These are phyloP conservation scores for Musa beccarii DNA, from an alignment of 176 grass and related monocot genomes.

Conservation along the genomic window DNA sequence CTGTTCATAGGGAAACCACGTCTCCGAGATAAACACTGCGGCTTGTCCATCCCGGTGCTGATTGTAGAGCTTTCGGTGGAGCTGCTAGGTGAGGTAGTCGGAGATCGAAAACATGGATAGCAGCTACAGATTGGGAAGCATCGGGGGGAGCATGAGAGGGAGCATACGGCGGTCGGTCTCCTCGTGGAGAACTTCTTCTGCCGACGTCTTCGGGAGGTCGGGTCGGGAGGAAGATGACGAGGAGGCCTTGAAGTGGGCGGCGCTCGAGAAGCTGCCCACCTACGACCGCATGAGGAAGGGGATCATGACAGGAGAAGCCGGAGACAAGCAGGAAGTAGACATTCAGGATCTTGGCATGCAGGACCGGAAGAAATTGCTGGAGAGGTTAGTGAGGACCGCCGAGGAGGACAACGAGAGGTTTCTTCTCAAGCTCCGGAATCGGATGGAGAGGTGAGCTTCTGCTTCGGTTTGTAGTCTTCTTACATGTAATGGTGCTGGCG, in stretches of 20 bases:
- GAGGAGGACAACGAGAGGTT: slow-evolving; percentile 95
- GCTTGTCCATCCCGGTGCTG: not conserved
- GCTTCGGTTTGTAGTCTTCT: not conserved
- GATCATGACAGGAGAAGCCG: slow-evolving; percentile 31
- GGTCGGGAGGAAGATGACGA: slow-evolving; percentile 76
- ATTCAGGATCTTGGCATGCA: slow-evolving; percentile 48
- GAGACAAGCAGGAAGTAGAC: slow-evolving; percentile 35
- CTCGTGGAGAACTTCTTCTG: slow-evolving; percentile 45
- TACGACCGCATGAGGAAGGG: slow-evolving; percentile 86
- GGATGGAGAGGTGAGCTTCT: slow-evolving; percentile 67
- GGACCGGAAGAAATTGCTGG: slow-evolving; percentile 66
- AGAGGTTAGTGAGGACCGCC: slow-evolving; percentile 63
- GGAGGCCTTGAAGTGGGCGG: slow-evolving; percentile 85
- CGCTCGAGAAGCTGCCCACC: slow-evolving; percentile 88
- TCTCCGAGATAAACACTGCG: no score
- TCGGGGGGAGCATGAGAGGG: slow-evolving; percentile 6
- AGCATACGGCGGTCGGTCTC: slow-evolving; percentile 45
- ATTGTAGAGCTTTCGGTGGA: not conserved
- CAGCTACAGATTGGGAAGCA: slow-evolving; percentile 27
- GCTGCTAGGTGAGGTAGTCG: not conserved
- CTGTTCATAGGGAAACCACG: not conserved
- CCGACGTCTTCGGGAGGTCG: slow-evolving; percentile 54
- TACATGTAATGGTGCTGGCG: no score
- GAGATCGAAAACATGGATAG: slow-evolving; percentile 13
- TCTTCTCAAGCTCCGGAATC: slow-evolving; percentile 73